These are phyloP conservation scores for Aethionema arabicum DNA, from an alignment of 345 rosid species.

Conservation along the genomic window DNA sequence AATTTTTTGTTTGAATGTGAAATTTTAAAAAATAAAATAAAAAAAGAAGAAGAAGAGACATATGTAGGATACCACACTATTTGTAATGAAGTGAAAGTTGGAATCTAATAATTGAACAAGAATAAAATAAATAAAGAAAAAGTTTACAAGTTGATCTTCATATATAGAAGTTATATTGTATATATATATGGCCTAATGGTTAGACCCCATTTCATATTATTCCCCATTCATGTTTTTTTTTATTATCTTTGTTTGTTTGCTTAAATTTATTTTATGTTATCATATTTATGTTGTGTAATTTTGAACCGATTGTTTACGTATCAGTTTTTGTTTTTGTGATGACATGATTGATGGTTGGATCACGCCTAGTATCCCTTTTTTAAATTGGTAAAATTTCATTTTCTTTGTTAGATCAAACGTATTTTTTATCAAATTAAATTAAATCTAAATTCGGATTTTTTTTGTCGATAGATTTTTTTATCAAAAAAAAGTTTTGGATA, in stretches of 20 bases:
- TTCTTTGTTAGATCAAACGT: too few species aligned
- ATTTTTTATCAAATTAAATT: too few species aligned
- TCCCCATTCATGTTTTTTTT: constrained; percentile 35
- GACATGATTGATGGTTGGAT: too few species aligned
- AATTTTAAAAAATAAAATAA: constrained; percentile 2
- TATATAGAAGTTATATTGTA: constrained; percentile 22
- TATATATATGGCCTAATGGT: not conserved
- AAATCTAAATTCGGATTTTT: too few species aligned
- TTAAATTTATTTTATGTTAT: constrained; percentile 6
- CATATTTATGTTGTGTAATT: too few species aligned
- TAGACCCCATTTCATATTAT: constrained; percentile 37
- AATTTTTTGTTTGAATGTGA: constrained; percentile 2
- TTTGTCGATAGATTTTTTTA: too few species aligned
- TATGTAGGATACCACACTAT: constrained; percentile 38
- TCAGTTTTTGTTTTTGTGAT: too few species aligned
- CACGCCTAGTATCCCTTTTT: too few species aligned
- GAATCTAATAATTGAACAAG: constrained; percentile 42
- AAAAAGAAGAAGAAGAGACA: constrained; percentile 21
- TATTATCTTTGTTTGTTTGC: constrained; percentile 17
- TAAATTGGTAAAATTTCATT: too few species aligned
- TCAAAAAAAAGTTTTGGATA: too few species aligned
- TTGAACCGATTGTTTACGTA: too few species aligned
- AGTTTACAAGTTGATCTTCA: constrained; percentile 37
- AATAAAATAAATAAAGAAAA: constrained; percentile 19
- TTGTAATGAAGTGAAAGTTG: constrained; percentile 36